Percentiles rank a stretch among this genome's conserved stretches.
These are phyloP conservation scores for Monilinia aucupariae DNA, from an alignment of 2,329 filamentous ascomycete species.

Conservation along the genomic window DNA sequence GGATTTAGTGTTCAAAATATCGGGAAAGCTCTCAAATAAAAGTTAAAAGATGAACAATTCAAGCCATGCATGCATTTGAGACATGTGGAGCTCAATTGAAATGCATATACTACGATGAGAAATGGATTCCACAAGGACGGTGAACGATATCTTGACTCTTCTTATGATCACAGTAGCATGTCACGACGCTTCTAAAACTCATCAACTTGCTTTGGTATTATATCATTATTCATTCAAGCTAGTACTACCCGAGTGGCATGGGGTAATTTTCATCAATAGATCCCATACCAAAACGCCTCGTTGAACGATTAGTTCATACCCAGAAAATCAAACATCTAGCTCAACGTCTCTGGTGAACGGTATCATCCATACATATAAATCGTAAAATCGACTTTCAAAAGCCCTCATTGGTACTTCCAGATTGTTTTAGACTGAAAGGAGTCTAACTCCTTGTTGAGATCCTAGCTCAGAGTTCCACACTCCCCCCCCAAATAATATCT, in stretches of 20 bases:
- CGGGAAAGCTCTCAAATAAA: neutral
- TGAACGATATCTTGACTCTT: no score
- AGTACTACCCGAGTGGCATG: neutral
- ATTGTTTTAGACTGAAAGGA: no score
- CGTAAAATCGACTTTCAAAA: neutral
- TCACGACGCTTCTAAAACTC: neutral
- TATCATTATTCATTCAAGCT: neutral
- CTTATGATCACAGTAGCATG: no score
- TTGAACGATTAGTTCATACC: neutral
- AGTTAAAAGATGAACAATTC: neutral
- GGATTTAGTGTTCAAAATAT: neutral
- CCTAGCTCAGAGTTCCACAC: no score
- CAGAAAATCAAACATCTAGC: neutral
- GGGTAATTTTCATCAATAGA: neutral
- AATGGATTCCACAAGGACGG: no score
- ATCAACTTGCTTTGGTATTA: neutral
- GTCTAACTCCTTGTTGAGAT: no score
- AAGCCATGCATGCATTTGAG: neutral
- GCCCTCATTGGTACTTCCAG: neutral
- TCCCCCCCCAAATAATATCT: neutral
- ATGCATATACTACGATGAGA: no score
- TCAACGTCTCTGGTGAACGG: neutral
- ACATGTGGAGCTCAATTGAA: no score
- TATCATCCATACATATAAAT: neutral
- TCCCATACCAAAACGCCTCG: neutral